Evolutionary conservation across 2,329 filamentous ascomycete genomes (phyloP), one percentile per base, ranked within the genome.

Genomic region (Colletotrichum abscissum): DNA sequence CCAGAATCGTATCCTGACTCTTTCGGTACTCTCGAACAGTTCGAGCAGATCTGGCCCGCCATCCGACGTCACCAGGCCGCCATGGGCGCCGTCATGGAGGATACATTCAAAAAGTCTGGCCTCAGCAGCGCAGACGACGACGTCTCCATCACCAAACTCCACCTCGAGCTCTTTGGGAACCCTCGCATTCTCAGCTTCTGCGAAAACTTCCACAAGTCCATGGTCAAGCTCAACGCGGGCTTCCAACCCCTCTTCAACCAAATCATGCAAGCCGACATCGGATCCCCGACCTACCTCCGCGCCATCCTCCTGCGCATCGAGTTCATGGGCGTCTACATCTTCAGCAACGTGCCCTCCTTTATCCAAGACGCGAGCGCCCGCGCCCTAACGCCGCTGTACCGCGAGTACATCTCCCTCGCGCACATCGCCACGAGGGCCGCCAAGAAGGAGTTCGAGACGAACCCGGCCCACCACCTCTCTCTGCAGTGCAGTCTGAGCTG

Each of bases 271-370:
- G 75, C 76, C 14, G 77, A 81, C 4, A 6, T 71, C 5, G 74
- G 76, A 14, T 80, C 80, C 11, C 77, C 78, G 6, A 46, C 58
- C 1, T 82, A 82, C 52, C 67, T 81, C 1, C 76, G 76, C 42
- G 82, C 81, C 0, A 75, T 83, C n/a, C 78, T 82, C 33, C 75
- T 83, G 4, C 80, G 82, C 0, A 63, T 83, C 0, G 79, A 82
- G 30, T 78, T 75, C 16, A 35, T 83, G 0, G 77, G 75, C 1
- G 72, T 75, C 3, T 79, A 78, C 33, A 65, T 78, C 5, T 82
- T 84, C 14, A 78, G 78, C 1, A 75, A 82, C 54, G 74, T 78
- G 0, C 72, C 77, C 0, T 73, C 77, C 8, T 82, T 78, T 33
- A 49, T 79, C 9, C 59, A 80, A 3, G 35, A 76, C 6, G 74